phyloP scores from a whole-genome alignment of 305 asterid genomes.

The Andrographis paniculata region DNA sequence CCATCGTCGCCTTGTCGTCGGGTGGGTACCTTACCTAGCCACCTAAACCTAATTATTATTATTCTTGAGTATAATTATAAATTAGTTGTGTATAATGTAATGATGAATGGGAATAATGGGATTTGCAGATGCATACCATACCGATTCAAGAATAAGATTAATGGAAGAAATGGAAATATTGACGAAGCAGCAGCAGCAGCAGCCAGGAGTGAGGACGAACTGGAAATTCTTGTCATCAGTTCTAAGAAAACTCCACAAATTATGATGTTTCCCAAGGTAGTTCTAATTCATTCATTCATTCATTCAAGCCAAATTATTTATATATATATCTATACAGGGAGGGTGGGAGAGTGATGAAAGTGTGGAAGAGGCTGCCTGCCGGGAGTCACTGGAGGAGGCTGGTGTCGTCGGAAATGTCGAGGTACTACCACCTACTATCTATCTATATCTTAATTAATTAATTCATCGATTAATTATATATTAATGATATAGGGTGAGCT shows the following conservation, averaged over 20 bases:
- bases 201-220: no score
- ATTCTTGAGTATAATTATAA: no score
- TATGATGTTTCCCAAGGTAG: conserved; percentile 87
- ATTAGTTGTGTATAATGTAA: no score
- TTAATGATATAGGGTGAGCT: conserved; percentile 36
- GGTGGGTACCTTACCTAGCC: no score
- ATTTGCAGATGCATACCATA: conserved; percentile 57
- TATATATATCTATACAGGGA: conserved; percentile 28
- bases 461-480: neutral
- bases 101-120: neutral
- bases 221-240: conserved; percentile 65
- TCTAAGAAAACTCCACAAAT: conserved; percentile 42
- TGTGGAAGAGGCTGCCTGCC: conserved; percentile 60
- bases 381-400: conserved; percentile 72
- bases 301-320: neutral
- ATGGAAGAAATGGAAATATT: conserved; percentile 12
- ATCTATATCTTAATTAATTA: neutral
- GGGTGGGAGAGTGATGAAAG: conserved; percentile 81
- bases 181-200: conserved; percentile 19
- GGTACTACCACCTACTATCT: conserved; percentile 21
- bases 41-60: no score
- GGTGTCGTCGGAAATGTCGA: conserved; percentile 64
- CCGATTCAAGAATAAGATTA: conserved; percentile 47
- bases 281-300: conserved; percentile 6
- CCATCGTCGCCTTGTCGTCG: conserved; percentile 60